Percentiles rank a stretch among this genome's conserved stretches.
Conservation (phyloP, 148 eudicot genomes). For the Vaccinium macrocarpon region DNA sequence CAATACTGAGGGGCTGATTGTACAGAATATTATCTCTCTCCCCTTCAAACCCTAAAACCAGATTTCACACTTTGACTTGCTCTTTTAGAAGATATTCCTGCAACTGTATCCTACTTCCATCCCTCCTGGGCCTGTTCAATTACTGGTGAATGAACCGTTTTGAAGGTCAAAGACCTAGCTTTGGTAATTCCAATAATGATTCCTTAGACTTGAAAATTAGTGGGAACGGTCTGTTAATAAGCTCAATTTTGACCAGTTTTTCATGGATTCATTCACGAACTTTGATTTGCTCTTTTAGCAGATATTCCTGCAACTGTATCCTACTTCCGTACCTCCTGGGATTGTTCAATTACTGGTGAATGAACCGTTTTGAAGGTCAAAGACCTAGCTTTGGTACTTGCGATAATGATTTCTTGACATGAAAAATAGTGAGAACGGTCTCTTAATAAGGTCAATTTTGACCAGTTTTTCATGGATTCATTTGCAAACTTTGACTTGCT, state of each 20-base stretch:
- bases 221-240: not conserved
- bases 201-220: not conserved
- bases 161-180: slow-evolving; percentile 10
- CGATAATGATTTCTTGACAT: not conserved
- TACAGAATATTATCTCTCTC: not conserved
- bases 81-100: not conserved
- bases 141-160: not conserved
- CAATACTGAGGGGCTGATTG: not conserved
- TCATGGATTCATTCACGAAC: not conserved
- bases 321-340: not conserved
- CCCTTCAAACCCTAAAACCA: not conserved
- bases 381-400: slow-evolving; percentile 11
- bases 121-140: not conserved
- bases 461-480: not conserved
- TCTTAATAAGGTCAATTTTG: slow-evolving; percentile 7
- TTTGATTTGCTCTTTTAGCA: not conserved
- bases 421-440: not conserved
- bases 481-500: not conserved
- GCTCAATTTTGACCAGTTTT: not conserved
- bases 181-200: not conserved
- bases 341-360: not conserved
- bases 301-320: not conserved
- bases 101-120: not conserved
- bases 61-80: not conserved
- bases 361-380: slow-evolving; percentile 7